Conservation (phyloP, 1,284 basidiomycete genomes). For the Tilletia setariae region DNA sequence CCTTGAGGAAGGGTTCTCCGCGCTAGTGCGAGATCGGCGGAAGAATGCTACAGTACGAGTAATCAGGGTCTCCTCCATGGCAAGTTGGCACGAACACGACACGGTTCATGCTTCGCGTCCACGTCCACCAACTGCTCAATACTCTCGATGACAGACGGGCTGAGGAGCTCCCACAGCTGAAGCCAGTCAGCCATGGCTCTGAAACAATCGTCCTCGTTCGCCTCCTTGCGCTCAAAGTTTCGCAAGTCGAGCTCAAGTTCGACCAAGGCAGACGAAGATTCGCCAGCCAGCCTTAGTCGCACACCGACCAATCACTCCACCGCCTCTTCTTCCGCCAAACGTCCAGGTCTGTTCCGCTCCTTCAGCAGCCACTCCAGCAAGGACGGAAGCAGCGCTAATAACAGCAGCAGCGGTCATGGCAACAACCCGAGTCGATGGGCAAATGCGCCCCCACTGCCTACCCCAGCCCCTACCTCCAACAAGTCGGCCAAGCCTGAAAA, state of each 20-base stretch:
- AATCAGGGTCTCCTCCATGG: too few species aligned
- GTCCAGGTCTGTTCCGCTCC: background rate
- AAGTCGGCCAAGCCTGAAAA: background rate
- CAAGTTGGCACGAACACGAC: too few species aligned
- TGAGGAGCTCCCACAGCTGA: too few species aligned
- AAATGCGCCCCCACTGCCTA: background rate
- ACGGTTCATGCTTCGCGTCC: too few species aligned
- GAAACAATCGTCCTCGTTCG: constrained; percentile 9
- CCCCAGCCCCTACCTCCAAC: background rate
- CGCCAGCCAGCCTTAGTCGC: background rate
- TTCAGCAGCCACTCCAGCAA: background rate
- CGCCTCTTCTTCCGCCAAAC: background rate
- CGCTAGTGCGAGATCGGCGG: too few species aligned
- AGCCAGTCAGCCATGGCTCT: background rate
- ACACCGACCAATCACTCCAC: background rate
- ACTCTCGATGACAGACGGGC: too few species aligned
- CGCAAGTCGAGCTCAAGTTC: background rate
- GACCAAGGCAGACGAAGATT: background rate
- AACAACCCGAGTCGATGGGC: constrained; percentile 7
- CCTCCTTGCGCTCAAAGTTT: background rate
- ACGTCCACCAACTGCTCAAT: too few species aligned
- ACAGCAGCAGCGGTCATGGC: background rate
- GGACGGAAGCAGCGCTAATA: background rate
- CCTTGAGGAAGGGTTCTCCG: too few species aligned
- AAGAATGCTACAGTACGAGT: too few species aligned